Conservation (phyloP, 495 filamentous ascomycete species). For the Penicillium cinerascens region DNA sequence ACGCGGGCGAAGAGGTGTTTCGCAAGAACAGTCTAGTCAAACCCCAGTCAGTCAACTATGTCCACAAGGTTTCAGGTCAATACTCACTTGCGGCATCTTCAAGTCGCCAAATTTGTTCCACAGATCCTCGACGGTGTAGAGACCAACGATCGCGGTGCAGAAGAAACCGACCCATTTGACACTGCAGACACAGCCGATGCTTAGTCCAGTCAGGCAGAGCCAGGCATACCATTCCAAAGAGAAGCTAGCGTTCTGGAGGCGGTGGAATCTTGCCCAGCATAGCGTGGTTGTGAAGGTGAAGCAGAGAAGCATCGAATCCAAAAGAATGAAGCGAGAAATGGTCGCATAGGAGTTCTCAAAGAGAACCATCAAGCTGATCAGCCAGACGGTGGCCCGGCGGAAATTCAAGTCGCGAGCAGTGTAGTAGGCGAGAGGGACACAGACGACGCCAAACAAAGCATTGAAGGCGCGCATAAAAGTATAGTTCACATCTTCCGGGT, state of each 20-base stretch:
- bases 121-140: conserved; percentile 94
- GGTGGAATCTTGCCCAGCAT: conserved; percentile 95
- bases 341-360: conserved; percentile 99
- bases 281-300: conserved; percentile 96
- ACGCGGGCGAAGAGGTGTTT: conserved; percentile 78
- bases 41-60: not conserved
- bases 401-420: conserved; percentile 89
- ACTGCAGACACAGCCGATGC: conserved; percentile 95
- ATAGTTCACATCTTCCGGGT: conserved; percentile 91
- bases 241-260: conserved; percentile 77
- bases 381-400: conserved; percentile 81
- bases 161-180: conserved; percentile 98
- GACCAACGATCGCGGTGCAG: conserved; percentile 86
- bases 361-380: conserved; percentile 93
- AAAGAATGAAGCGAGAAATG: conserved; percentile 94
- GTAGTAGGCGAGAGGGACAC: conserved; percentile 91
- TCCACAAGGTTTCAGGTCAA: not conserved
- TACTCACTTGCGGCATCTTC: conserved; percentile 75
- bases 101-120: conserved; percentile 98
- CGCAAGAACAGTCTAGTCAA: conserved; percentile 58
- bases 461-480: conserved; percentile 99
- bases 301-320: conserved; percentile 97
- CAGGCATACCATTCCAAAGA: conserved; percentile 86
- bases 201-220: conserved; percentile 86
- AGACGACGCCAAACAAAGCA: conserved; percentile 86